Evolutionary conservation across 2,329 filamentous ascomycete species (phyloP), one percentile per base, ranked within the genome.

Genomic region (Lasiodiplodia sp.): DNA sequence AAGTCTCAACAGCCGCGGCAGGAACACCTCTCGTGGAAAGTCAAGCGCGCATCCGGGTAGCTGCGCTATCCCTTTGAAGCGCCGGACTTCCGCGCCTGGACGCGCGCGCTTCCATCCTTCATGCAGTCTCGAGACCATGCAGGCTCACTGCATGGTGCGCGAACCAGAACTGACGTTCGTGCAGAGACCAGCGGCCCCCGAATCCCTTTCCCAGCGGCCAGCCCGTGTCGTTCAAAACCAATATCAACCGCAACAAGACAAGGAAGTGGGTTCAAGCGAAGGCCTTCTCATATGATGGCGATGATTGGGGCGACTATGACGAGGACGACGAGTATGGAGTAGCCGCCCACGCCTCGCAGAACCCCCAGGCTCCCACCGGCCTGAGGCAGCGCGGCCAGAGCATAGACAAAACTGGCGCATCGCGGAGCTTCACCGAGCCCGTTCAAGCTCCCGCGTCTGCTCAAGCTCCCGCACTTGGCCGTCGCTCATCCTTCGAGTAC

Each of bases 191-290:
- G 55, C 72, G 69, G 55, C 70, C 72, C 16, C 75, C 67, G 49
- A 74, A 72, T 52, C 67, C 71, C 55, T 73, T 73, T 62, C 68
- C 71, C 7, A 72, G 76, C 47, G 78, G 76, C 47, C 83, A 84
- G 66, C 81, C 84, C 31, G 79, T 86, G 34, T 87, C 86, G 31
- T 97, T 94, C 81, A 91, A 92, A 78, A 88, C 93, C 64, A 96
- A 97, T 78, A 90, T 97, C 60, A 95, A 92, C 81, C 90, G 95
- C 70, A 87, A 89, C 68, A 97, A 97, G 82, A 97, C 94, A 67
- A 92, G 91, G 81, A 97, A 97, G 87, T 98, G 95, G 95, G 91
- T 95, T 47, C 91, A 97, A 75, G 95, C 95, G 44, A 95, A 94
- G 79, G 86, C 89, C 69, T 90, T 92, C 74, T 92, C 89, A 76